Evolutionary conservation across 257 asterid genomes (phyloP), one percentile per base, ranked within the genome.

Genomic region (Przewalskia tangutica): DNA sequence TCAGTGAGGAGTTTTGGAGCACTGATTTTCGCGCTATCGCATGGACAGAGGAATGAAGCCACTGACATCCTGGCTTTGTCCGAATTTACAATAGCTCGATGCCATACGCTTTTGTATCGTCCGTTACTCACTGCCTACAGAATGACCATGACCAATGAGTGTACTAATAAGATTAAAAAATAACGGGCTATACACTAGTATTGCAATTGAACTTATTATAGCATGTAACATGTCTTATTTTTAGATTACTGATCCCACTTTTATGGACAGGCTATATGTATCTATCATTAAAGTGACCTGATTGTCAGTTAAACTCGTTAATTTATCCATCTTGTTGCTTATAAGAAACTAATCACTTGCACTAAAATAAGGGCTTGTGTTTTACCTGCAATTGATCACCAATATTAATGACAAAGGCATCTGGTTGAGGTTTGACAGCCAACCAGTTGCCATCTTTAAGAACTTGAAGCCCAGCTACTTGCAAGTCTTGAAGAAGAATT

Each of bases 11-110:
- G 85, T 82, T 86, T 87, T 2, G 99, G 99, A 6, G 98, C 93
- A 8, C 94, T 92, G 4, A 95, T 89, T 23, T 85, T 42, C 2
- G 99, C 91, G 0, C 80, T 80, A 64, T 95, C 88, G 8, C 93
- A 87, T 0, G 99, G 99, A 82, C 98, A 93, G 36, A 95, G 94
- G 86, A 95, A 93, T 2, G 99, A 95, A 77, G 98, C 98, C 46
- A 95, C 86, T 0, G 99, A 95, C 59, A 95, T 84, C 46, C 98
- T 86, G 38, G 93, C 68, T n/a, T 78, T 85, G 40, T 91, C 89
- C 0, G 93, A 85, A 81, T 95, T 95, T 17, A 95, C 98, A 1
- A 91, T 82, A 3, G 98, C 99, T 50, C 99, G 87, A 73, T 95
- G 99, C 97, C 99, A 91, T 48, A 95, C 94, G 5, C 99, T 95